A percentile compares a stretch with the other conserved stretches of the same genome.
These are phyloP conservation scores for Coemansia sp. DNA, from an alignment of 192 early-diverging fungal species.

Conservation along the genomic window DNA sequence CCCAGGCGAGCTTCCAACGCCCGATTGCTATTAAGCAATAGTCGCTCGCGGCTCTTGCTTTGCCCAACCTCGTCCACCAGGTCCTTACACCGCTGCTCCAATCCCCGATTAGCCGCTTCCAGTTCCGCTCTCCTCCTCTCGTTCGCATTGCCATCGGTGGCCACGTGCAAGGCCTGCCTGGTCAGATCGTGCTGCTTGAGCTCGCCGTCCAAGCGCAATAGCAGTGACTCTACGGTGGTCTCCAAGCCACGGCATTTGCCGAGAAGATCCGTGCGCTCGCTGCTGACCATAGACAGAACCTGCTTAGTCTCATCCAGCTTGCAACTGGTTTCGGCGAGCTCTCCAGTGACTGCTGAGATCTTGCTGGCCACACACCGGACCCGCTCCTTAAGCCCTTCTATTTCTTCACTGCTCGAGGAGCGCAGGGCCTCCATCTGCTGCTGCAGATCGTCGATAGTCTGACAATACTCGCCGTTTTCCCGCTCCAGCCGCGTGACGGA, in stretches of 20 bases:
- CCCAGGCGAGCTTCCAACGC: conserved; percentile 23
- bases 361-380: conserved; percentile 9
- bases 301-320: conserved; percentile 2
- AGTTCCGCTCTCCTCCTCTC: conserved; percentile 5
- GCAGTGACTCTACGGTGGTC: neutral
- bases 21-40: conserved; percentile 17
- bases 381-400: conserved; percentile 1
- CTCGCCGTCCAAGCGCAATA: neutral
- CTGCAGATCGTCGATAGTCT: conserved; percentile 11
- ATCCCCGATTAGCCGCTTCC: neutral
- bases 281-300: neutral
- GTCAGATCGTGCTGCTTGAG: neutral
- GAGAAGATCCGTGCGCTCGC: conserved; percentile 3
- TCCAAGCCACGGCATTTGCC: conserved; percentile 5
- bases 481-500: conserved; percentile 2
- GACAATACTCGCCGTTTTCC: conserved; percentile 2
- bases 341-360: neutral
- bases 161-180: neutral
- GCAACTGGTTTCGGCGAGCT: neutral
- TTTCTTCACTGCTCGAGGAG: neutral
- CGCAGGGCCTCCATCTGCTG: neutral
- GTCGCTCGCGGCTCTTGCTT: conserved; percentile 17
- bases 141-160: conserved; percentile 10
- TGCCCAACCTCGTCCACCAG: neutral
- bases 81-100: conserved; percentile 2